These are phyloP conservation scores for Ogataea nitratoaversa DNA, from an alignment of 805 yeast species.

Conservation along the genomic window DNA sequence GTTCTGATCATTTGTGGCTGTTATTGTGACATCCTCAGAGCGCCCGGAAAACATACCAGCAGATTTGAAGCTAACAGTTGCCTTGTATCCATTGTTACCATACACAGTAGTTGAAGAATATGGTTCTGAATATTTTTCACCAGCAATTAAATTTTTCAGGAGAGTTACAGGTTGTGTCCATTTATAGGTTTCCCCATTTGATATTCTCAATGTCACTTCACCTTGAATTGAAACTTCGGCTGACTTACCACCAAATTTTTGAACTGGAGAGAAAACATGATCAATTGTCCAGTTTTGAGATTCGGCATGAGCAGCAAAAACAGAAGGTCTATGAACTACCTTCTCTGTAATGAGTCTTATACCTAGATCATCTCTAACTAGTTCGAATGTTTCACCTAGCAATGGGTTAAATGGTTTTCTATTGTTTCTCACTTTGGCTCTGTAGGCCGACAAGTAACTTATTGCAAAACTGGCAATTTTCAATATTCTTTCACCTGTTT, in stretches of 20 bases:
- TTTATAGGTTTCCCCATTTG: constrained; percentile 66
- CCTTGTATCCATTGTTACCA: constrained; percentile 64
- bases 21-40: constrained; percentile 60
- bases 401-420: constrained; percentile 95
- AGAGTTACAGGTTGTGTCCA: constrained; percentile 84
- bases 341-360: constrained; percentile 77
- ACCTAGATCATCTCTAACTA: constrained; percentile 79
- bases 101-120: constrained; percentile 59
- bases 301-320: constrained; percentile 79
- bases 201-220: constrained; percentile 48
- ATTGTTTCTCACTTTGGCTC: constrained; percentile 69
- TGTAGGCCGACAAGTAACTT: constrained; percentile 61
- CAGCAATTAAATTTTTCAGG: constrained; percentile 84
- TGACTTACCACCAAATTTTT: constrained; percentile 94
- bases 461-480: constrained; percentile 81
- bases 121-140: constrained; percentile 93
- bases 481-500: constrained; percentile 55
- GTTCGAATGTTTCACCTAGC: constrained; percentile 88
- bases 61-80: constrained; percentile 66
- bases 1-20: constrained; percentile 36
- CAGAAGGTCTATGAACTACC: constrained; percentile 81
- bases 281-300: constrained; percentile 62
- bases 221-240: constrained; percentile 82
- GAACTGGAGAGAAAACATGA: constrained; percentile 68
- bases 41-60: constrained; percentile 86